Conservation (phyloP, 768 basidiomycete species). For the Lactarius evosmus region DNA sequence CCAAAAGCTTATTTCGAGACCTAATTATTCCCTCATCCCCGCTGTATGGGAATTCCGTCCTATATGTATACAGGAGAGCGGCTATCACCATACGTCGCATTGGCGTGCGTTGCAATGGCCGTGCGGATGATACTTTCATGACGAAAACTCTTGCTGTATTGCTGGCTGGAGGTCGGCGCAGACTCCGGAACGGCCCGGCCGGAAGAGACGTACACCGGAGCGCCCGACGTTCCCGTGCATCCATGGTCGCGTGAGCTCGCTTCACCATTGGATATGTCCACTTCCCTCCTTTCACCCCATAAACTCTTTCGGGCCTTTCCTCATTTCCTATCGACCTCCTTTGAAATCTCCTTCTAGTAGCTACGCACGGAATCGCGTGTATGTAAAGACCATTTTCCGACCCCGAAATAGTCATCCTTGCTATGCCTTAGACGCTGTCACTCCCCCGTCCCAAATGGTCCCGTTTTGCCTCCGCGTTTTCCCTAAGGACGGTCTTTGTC, state of each 20-base stretch:
- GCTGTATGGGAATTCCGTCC: background rate
- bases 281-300: background rate
- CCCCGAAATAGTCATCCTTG: background rate
- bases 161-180: background rate
- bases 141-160: background rate
- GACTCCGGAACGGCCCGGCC: background rate
- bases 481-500: too few species aligned
- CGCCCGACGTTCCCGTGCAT: background rate
- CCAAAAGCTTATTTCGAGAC: background rate
- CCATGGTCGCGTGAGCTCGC: too few species aligned
- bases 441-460: background rate
- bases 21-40: background rate
- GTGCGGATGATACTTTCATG: constrained; percentile 56
- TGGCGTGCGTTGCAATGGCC: constrained; percentile 94
- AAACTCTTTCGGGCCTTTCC: background rate
- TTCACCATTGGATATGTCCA: too few species aligned
- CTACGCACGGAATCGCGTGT: background rate
- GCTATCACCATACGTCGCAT: constrained; percentile 90
- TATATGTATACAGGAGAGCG: constrained; percentile 66
- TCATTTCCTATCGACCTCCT: background rate
- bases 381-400: background rate
- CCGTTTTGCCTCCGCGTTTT: background rate
- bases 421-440: background rate
- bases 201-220: background rate
- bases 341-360: background rate